Percentiles rank a stretch among this genome's conserved stretches.
Evolutionary conservation across 2,329 filamentous ascomycete species (phyloP).

Genomic region (Neofusicoccum laricinum): DNA sequence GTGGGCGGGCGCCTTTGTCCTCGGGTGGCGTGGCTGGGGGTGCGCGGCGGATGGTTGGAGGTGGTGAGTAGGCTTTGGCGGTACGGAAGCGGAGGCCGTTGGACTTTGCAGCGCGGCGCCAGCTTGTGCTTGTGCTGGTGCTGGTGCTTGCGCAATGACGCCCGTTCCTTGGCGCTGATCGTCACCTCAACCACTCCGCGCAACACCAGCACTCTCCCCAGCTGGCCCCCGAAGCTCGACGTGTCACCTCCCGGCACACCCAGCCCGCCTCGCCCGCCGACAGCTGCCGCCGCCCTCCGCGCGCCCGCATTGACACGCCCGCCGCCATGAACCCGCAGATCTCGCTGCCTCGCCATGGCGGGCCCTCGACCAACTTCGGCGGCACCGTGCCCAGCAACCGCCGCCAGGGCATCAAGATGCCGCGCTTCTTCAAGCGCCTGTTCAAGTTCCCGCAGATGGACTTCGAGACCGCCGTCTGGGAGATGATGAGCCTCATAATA

Average conservation of each 20-base stretch:
- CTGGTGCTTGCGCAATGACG: slow-evolving; percentile 6
- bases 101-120: slow-evolving; percentile 9
- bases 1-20: neutral
- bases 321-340: slow-evolving; percentile 58
- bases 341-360: slow-evolving; percentile 56
- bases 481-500: slow-evolving; percentile 67
- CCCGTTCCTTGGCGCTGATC: slow-evolving; percentile 6
- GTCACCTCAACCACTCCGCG: slow-evolving; percentile 1
- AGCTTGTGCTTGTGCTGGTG: neutral
- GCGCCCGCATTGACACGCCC: neutral
- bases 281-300: neutral
- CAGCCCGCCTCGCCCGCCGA: neutral
- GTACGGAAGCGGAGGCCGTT: slow-evolving; percentile 11
- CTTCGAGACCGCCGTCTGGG: slow-evolving; percentile 71
- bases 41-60: neutral
- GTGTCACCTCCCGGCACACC: slow-evolving; percentile 9
- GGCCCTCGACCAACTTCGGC: slow-evolving; percentile 49
- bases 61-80: neutral
- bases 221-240: slow-evolving; percentile 7
- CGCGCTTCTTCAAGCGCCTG: slow-evolving; percentile 65
- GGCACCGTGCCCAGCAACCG: slow-evolving; percentile 48
- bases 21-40: neutral
- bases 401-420: slow-evolving; percentile 56
- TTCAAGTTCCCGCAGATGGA: slow-evolving; percentile 75
- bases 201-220: neutral